Evolutionary conservation across 768 basidiomycete genomes (phyloP).

Genomic region (Podaxis pistillaris): DNA sequence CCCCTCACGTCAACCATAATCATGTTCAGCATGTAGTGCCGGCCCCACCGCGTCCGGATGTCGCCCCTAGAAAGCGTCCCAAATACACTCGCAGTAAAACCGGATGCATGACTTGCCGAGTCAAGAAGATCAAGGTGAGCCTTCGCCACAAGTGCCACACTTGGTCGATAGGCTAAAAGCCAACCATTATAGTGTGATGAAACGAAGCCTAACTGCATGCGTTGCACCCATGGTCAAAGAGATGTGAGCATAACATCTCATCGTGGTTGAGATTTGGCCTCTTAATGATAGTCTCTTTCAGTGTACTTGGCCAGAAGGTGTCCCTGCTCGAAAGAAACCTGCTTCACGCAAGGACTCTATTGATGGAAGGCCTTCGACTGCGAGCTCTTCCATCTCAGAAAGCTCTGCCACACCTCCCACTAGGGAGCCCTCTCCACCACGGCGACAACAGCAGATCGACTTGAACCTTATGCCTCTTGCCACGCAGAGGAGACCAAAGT

Average conservation of each 20-base stretch:
- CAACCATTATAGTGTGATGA: constrained; percentile 73
- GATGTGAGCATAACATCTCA: constrained; percentile 49
- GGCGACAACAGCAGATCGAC: constrained; percentile 42
- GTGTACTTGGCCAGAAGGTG: constrained; percentile 86
- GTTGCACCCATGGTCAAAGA: constrained; percentile 83
- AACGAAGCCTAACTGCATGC: constrained; percentile 81
- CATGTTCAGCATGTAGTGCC: constrained; percentile 30
- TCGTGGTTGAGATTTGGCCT: constrained; percentile 7
- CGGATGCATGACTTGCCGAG: constrained; percentile 90
- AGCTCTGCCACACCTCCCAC: constrained; percentile 65
- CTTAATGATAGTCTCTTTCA: constrained; percentile 24
- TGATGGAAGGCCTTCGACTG: constrained; percentile 69
- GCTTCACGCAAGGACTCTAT: constrained; percentile 53
- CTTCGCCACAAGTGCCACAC: neutral
- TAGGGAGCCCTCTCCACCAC: constrained; percentile 63
- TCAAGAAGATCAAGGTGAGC: constrained; percentile 90
- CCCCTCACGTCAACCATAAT: constrained; percentile 38
- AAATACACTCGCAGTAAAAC: constrained; percentile 96
- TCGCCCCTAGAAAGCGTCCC: constrained; percentile 69
- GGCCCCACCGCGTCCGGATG: constrained; percentile 46
- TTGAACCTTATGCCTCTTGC: constrained; percentile 39
- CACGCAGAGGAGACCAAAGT: constrained; percentile 38
- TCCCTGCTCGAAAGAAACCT: constrained; percentile 70
- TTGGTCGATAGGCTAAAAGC: neutral
- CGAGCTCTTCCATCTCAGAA: constrained; percentile 73